A percentile compares a stretch with the other conserved stretches of the same genome.
phyloP scores from a whole-genome alignment of 306 rosid species.

The Prosopis cineraria region DNA sequence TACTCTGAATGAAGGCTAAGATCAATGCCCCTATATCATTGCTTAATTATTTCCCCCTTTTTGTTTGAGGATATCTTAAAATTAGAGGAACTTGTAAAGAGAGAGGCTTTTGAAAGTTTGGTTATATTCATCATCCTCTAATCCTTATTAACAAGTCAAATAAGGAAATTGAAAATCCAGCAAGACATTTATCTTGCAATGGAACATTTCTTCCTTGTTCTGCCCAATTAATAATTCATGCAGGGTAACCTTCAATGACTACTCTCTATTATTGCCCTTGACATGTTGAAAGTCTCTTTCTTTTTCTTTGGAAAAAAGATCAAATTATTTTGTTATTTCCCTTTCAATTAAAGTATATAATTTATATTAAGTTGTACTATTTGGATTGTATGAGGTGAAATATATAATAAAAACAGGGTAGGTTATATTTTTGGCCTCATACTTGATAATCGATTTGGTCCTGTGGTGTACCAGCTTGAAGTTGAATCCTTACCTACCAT shows the following conservation, averaged over 20 bases:
- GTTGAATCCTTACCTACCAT: neutral
- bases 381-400: neutral
- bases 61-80: neutral
- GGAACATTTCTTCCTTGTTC: neutral
- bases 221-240: neutral
- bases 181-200: neutral
- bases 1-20: slow-evolving; percentile 33
- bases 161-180: neutral
- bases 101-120: neutral
- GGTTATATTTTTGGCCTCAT: neutral
- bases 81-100: neutral
- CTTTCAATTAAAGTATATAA: too few relatives aligned
- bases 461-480: neutral
- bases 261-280: neutral
- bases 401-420: neutral
- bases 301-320: neutral
- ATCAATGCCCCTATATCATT: slow-evolving; percentile 34
- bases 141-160: neutral
- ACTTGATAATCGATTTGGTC: neutral
- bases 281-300: neutral
- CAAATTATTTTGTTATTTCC: neutral
- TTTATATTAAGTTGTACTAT: neutral
- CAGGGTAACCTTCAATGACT: neutral
- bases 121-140: neutral
- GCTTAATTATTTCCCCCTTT: neutral